Base-by-base conservation (phyloP, 2,329 filamentous ascomycete species). In the Epichloe elymi region DNA sequence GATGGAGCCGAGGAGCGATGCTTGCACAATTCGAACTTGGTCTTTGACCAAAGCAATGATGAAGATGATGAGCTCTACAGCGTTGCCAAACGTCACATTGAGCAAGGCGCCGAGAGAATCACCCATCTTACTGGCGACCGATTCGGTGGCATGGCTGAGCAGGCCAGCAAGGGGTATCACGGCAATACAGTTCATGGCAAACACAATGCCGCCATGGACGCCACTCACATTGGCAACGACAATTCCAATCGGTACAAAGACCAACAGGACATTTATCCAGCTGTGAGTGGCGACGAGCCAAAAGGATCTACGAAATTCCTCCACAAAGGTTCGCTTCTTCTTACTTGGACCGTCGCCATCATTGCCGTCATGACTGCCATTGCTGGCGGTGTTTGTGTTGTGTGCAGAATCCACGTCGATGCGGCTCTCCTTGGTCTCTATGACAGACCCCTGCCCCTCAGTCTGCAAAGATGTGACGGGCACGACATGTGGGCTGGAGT, bases 1-100 rank as follows among this genome's bases (percentile, higher is more conserved):
- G 59, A 96, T 95, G 2, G 88, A 95, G 41, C 90, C 90, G 33
- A 96, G 75, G 48, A 95, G 72, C 0, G 90, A 94, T 14, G 90
- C 88, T 68, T 95, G 90, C 23, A 95, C 90, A 58, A 95, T 91
- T 54, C 86, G 82, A 54, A 95, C 93, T 71, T 95, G 81, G 67
- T 88, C 74, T 75, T 54, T 54, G 7, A 54, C 52, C 42, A 54
- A 19, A 26, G 52, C 52, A 11, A 54, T 54, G 42, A 54, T 54
- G 30, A 87, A 88, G 56, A 89, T 87, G 62, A 89, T 88, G 62
- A 89, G 67, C 66, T 89, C 85, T 23, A 88, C 85, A 20, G 85
- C 83, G 64, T 89, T 88, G 58, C 85, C 84, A 69, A 88, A 87
- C 8, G 84, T 87, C 54, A 88, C 81, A 60, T 88, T 88, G 63